Percentiles rank a stretch among this genome's conserved stretches.
phyloP scores from a whole-genome alignment of 2,329 filamentous ascomycete species.

The Aspergillus carbonarius region DNA sequence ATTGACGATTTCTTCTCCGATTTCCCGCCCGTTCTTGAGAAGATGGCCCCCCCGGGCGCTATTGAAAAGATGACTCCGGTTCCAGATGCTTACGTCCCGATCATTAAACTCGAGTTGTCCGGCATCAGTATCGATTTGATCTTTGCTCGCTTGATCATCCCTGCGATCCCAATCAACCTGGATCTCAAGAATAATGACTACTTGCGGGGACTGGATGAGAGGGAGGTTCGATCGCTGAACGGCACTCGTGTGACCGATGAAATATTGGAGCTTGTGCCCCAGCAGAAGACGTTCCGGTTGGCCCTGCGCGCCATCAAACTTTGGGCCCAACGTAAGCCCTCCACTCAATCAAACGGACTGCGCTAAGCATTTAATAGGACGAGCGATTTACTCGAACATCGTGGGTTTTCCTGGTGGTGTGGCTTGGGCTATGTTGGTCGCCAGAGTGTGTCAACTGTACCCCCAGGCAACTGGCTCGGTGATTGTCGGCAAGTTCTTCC shows the following conservation, averaged over 20 bases:
- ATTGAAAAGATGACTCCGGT: slow-evolving; percentile 84
- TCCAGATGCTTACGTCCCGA: slow-evolving; percentile 87
- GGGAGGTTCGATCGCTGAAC: slow-evolving; percentile 84
- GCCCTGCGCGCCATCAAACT: slow-evolving; percentile 91
- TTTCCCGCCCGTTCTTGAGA: slow-evolving; percentile 76
- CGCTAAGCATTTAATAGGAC: slow-evolving; percentile 46
- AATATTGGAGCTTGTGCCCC: slow-evolving; percentile 83
- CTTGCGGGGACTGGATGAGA: slow-evolving; percentile 80
- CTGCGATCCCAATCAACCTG: slow-evolving; percentile 69
- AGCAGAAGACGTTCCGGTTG: slow-evolving; percentile 83
- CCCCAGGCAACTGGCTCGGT: slow-evolving; percentile 86
- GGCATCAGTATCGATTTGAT: slow-evolving; percentile 95
- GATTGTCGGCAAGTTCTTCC: slow-evolving; percentile 91
- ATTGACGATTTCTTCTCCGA: slow-evolving; percentile 89
- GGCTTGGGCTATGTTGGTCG: slow-evolving; percentile 97
- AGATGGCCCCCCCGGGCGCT: slow-evolving; percentile 73
- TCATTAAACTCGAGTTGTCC: slow-evolving; percentile 92
- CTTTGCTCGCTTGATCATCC: slow-evolving; percentile 72
- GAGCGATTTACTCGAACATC: slow-evolving; percentile 93
- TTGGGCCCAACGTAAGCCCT: slow-evolving; percentile 72
- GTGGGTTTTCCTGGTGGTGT: slow-evolving; percentile 96
- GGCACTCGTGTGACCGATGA: slow-evolving; percentile 93
- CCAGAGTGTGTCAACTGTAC: slow-evolving; percentile 92
- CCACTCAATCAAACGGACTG: not conserved
- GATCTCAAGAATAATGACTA: slow-evolving; percentile 80